Evolutionary conservation across 2,329 filamentous ascomycete species (phyloP), one percentile per base, ranked within the genome.

Genomic region (Colletotrichum musicola): DNA sequence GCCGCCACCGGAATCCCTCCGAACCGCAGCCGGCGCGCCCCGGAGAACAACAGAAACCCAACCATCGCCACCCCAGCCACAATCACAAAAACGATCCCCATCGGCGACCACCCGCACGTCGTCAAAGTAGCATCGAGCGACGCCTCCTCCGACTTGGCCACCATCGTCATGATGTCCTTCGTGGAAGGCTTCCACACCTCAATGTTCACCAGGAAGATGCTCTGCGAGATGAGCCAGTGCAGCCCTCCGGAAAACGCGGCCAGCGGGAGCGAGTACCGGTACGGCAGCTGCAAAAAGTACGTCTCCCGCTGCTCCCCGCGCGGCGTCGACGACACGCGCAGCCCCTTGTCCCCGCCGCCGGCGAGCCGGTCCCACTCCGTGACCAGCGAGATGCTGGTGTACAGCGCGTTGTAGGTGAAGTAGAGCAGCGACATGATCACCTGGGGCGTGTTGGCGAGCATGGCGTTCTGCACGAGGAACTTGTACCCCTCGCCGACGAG

Each of bases 191-290:
- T 6, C 4, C 10, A 49, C 46, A 49, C 46, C 3, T 58, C 40
- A 2, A 58, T 0, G 6, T 13, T 58, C 20, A 56, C 6, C 0
- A 63, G 49, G n/a, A 44, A 63, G 1, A 63, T 56, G 3, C 50
- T 55, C n/a, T 63, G 60, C 4, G 60, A 63, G 1, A 63, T 47
- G 0, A 63, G 51, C 60, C 60, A 63, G 18, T 63, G 60, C 2
- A 63, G 22, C 0, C 18, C 38, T 0, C 27, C n/a, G 0, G 60
- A 63, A 1, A 55, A 13, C 0, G 3, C n/a, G 1, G 22, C 25
- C 0, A 63, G 51, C 2, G 60, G 0, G 12, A 63, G 4, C 0
- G 60, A 55, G 27, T 55, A 56, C 2, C 51, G 50, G 10, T 38
- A 46, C 0, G 60, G 60, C 3, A 63, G 50, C 4, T 53, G 51